These are phyloP conservation scores for Pseudisothecium myosuroides DNA, from an alignment of 225 moss, liverwort and hornwort genomes.

Conservation along the genomic window DNA sequence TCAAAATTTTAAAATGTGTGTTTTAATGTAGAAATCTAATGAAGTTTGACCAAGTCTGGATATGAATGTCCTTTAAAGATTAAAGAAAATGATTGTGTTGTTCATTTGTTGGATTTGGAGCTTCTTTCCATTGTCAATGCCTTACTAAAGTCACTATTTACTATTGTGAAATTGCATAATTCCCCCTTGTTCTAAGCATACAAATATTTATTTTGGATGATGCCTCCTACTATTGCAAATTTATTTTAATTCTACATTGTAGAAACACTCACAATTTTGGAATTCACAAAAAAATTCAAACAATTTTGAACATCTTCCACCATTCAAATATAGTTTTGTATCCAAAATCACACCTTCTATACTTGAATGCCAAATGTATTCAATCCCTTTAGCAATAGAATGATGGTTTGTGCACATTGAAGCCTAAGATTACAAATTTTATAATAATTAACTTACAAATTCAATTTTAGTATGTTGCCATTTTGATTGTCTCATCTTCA, in stretches of 20 bases:
- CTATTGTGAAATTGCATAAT: neutral
- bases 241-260: neutral
- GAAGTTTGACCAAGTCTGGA: too few species aligned
- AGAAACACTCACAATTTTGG: fast-evolving
- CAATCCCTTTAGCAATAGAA: neutral
- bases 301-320: neutral
- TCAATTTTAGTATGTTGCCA: too few species aligned
- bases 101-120: too few species aligned
- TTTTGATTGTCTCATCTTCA: too few species aligned
- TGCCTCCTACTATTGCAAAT: neutral
- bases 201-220: neutral
- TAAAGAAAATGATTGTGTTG: too few species aligned
- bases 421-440: neutral
- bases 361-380: neutral
- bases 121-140: neutral
- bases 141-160: too few species aligned
- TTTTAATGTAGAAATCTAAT: too few species aligned
- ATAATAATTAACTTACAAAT: neutral
- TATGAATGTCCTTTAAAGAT: too few species aligned
- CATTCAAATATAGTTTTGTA: neutral
- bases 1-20: too few species aligned
- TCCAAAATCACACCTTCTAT: neutral
- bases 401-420: neutral
- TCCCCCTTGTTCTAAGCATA: neutral
- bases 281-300: neutral